A percentile compares a stretch with the other conserved stretches of the same genome.
Evolutionary conservation across 345 rosid genomes (phyloP).

Genomic region (Clausena lansium): DNA sequence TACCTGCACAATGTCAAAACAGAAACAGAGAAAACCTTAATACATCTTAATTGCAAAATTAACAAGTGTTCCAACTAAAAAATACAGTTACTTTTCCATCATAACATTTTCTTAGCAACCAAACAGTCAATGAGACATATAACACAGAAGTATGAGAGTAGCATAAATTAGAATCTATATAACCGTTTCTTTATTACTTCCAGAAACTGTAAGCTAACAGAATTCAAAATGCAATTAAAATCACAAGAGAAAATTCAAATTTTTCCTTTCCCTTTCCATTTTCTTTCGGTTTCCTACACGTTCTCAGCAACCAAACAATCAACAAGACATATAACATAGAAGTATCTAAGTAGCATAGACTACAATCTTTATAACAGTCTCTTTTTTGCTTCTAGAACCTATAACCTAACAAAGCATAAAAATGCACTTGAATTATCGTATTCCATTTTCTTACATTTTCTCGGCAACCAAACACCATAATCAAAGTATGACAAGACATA

Average conservation of each 20-base stretch:
- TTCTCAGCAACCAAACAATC: constrained; percentile 4
- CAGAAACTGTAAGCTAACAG: neutral
- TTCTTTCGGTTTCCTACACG: neutral
- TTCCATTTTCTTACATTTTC: constrained; percentile 6
- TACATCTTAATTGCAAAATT: neutral
- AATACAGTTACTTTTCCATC: neutral
- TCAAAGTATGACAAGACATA: too few species aligned
- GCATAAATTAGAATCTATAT: neutral
- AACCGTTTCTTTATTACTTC: too few species aligned
- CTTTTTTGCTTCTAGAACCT: neutral
- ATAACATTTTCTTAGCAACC: neutral
- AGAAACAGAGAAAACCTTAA: neutral
- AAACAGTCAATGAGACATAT: neutral
- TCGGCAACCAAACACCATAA: constrained; percentile 7
- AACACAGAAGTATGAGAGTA: neutral
- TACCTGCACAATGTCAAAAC: neutral
- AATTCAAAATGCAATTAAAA: too few species aligned
- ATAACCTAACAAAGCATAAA: neutral
- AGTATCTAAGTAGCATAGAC: neutral
- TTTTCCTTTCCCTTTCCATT: neutral
- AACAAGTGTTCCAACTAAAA: neutral
- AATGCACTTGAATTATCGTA: neutral
- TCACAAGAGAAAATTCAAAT: neutral
- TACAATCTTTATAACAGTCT: neutral
- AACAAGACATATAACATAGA: neutral